These are phyloP conservation scores for Hirschfeldia incana DNA, from an alignment of 345 rosid genomes.

Conservation along the genomic window DNA sequence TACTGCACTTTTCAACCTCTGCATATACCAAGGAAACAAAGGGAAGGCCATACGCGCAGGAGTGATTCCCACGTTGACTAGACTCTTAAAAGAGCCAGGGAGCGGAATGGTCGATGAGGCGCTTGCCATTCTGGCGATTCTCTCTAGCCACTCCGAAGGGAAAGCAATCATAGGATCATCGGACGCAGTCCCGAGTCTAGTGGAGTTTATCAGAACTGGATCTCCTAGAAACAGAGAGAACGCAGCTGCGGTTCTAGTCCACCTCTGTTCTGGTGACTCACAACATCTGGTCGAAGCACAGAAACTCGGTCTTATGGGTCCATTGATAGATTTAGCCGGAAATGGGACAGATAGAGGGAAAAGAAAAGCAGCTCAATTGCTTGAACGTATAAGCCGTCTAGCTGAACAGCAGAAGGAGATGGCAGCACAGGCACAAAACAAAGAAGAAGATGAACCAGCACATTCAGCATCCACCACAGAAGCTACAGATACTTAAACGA, in stretches of 20 bases:
- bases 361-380: conserved; percentile 87
- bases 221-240: conserved; percentile 80
- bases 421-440: conserved; percentile 41
- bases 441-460: conserved; percentile 42
- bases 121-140: conserved; percentile 72
- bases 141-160: conserved; percentile 78
- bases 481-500: conserved; percentile 48
- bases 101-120: conserved; percentile 86
- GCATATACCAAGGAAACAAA: conserved; percentile 97
- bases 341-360: conserved; percentile 95
- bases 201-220: conserved; percentile 65
- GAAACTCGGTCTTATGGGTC: conserved; percentile 75
- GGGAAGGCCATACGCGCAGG: conserved; percentile 97
- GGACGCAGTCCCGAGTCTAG: conserved; percentile 67
- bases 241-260: conserved; percentile 83
- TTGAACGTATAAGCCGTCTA: conserved; percentile 74
- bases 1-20: conserved; percentile 92
- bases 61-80: conserved; percentile 63
- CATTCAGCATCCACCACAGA: conserved; percentile 43
- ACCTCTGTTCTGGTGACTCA: conserved; percentile 81
- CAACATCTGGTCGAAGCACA: conserved; percentile 69
- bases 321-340: conserved; percentile 74
- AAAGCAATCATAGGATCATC: conserved; percentile 71
- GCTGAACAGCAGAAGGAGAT: conserved; percentile 70
- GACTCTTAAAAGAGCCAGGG: conserved; percentile 69